Evolutionary conservation across 148 eudicot species (phyloP).

Genomic region (Rhododendron ferrugineum): DNA sequence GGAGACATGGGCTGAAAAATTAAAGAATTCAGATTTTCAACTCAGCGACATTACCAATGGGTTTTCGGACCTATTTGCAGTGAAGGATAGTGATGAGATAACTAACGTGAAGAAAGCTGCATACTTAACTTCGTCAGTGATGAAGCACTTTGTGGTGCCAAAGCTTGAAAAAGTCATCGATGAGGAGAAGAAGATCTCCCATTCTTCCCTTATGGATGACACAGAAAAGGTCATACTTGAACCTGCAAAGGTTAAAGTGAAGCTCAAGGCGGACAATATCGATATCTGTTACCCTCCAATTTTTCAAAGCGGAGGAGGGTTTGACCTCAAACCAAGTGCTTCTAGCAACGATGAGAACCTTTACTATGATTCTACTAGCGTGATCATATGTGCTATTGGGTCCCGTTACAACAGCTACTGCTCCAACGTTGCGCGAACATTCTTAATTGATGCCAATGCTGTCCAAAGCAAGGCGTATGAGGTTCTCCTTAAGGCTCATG

Average conservation of each 20-base stretch:
- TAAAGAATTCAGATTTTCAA: slow-evolving; percentile 28
- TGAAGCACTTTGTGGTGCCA: slow-evolving; percentile 53
- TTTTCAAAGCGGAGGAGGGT: slow-evolving; percentile 55
- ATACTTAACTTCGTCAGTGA: slow-evolving; percentile 33
- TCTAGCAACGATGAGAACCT: slow-evolving; percentile 44
- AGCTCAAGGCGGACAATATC: slow-evolving; percentile 38
- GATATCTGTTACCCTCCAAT: slow-evolving; percentile 63
- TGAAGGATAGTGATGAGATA: slow-evolving; percentile 37
- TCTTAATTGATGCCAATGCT: slow-evolving; percentile 43
- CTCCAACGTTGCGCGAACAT: slow-evolving; percentile 45
- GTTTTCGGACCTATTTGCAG: slow-evolving; percentile 46
- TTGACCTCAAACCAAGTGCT: slow-evolving; percentile 54
- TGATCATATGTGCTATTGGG: slow-evolving; percentile 55
- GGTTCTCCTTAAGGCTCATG: slow-evolving; percentile 51
- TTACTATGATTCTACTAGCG: slow-evolving; percentile 53
- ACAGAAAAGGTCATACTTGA: slow-evolving; percentile 46
- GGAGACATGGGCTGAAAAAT: slow-evolving; percentile 37
- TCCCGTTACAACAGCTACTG: slow-evolving; percentile 52
- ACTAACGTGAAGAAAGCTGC: slow-evolving; percentile 50
- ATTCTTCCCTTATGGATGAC: slow-evolving; percentile 52
- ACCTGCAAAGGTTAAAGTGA: slow-evolving; percentile 17
- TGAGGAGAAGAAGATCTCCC: slow-evolving; percentile 50
- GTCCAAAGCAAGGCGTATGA: slow-evolving; percentile 49
- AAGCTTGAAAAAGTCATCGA: slow-evolving; percentile 52
- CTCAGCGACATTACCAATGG: slow-evolving; percentile 37